Percentiles rank a stretch among this genome's conserved stretches.
phyloP scores from a whole-genome alignment of 306 rosid genomes.

The Begonia peltatifolia region DNA sequence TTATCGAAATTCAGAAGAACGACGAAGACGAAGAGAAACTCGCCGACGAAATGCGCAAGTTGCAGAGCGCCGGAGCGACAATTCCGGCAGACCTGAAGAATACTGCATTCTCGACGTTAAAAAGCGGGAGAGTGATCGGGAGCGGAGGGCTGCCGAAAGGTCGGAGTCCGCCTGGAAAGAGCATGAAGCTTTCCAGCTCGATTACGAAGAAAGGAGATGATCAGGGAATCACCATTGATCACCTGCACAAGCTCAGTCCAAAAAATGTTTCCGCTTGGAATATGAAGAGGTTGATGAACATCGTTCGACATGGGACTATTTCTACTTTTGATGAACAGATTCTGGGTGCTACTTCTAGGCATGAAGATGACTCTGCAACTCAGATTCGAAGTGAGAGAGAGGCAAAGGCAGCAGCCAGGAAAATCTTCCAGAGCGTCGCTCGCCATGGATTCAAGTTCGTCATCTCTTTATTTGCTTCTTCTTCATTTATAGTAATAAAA shows the following conservation, averaged over 20 bases:
- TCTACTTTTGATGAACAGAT: constrained; percentile 60
- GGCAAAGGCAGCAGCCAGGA: constrained; percentile 76
- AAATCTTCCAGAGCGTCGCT: constrained; percentile 75
- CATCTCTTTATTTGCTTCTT: constrained; percentile 5
- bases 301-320: constrained; percentile 53
- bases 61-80: constrained; percentile 77
- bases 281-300: constrained; percentile 77
- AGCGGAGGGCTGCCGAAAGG: constrained; percentile 30
- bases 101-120: constrained; percentile 17
- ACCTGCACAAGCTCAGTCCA: constrained; percentile 54
- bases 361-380: constrained; percentile 32
- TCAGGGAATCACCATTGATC: constrained; percentile 56
- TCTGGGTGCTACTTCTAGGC: constrained; percentile 15
- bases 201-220: constrained; percentile 30
- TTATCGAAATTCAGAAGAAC: constrained; percentile 32
- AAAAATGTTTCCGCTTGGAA: constrained; percentile 88
- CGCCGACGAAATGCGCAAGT: constrained; percentile 52
- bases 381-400: constrained; percentile 60
- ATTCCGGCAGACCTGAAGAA: constrained; percentile 62
- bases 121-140: constrained; percentile 28
- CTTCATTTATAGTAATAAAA: too few species aligned
- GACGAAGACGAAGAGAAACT: constrained; percentile 68
- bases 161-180: constrained; percentile 11
- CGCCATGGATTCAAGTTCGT: constrained; percentile 49
- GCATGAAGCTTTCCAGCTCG: constrained; percentile 22